Evolutionary conservation across 169 alveolate species (phyloP).

Genomic region (Perkinsus chesapeaki): DNA sequence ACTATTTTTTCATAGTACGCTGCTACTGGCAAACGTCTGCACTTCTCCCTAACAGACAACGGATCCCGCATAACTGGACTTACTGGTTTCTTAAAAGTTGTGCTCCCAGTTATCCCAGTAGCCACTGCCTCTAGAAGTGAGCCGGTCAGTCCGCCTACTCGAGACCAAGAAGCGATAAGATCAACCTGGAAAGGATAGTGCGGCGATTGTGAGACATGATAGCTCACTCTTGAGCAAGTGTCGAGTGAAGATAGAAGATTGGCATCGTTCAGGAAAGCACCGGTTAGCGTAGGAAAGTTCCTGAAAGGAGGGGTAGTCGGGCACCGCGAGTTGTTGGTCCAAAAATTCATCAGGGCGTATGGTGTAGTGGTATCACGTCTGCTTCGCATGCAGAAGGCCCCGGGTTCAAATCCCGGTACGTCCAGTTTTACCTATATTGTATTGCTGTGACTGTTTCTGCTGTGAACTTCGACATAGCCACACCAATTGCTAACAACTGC

Average conservation of each 20-base stretch:
- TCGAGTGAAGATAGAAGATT: not conserved
- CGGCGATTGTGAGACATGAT: not conserved
- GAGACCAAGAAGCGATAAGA: not conserved
- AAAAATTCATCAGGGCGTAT: not conserved
- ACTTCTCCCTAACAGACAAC: no score
- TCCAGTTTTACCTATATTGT: not conserved
- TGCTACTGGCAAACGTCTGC: no score
- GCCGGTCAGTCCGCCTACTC: not conserved
- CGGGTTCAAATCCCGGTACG: slow-evolving; percentile 6
- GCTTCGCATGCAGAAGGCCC: slow-evolving; percentile 7
- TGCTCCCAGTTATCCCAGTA: not conserved
- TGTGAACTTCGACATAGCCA: not conserved
- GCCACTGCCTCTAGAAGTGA: not conserved
- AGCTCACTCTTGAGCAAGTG: not conserved
- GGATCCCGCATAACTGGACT: no score
- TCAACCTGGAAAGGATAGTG: not conserved
- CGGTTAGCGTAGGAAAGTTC: not conserved
- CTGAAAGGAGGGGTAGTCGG: not conserved
- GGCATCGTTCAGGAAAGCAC: not conserved
- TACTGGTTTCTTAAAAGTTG: not conserved
- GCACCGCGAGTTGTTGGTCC: not conserved
- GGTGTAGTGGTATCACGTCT: slow-evolving; percentile 4
- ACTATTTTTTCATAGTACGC: no score
- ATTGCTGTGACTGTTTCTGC: not conserved
- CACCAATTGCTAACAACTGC: not conserved